Percentiles rank a stretch among this genome's conserved stretches.
These are phyloP conservation scores for Hydrangea macrophylla DNA, from an alignment of 148 eudicot species.

Conservation along the genomic window DNA sequence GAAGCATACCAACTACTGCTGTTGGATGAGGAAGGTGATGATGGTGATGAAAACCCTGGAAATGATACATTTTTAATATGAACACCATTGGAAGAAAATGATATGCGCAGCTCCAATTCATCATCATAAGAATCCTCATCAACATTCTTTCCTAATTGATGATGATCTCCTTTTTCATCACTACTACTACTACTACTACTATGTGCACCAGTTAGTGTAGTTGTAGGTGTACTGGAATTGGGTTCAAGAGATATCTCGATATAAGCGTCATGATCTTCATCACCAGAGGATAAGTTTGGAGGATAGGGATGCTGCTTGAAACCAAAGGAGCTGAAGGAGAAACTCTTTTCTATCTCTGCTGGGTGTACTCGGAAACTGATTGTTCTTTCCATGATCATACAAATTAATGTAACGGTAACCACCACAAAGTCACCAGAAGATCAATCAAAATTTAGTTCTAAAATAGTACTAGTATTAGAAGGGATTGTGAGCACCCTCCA, in stretches of 20 bases:
- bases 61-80: not conserved
- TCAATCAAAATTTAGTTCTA: too few species aligned
- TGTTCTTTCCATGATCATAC: not conserved
- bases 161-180: not conserved
- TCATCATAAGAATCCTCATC: not conserved
- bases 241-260: constrained; percentile 9
- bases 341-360: not conserved
- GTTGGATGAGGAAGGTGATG: not conserved
- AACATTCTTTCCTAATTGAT: too few species aligned
- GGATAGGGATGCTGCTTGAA: not conserved
- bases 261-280: not conserved
- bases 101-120: not conserved
- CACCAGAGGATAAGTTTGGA: not conserved
- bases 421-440: too few species aligned
- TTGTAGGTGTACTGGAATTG: not conserved
- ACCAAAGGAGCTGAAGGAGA: not conserved
- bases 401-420: too few species aligned
- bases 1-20: too few species aligned
- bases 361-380: not conserved
- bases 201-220: not conserved
- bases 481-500: too few species aligned
- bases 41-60: not conserved
- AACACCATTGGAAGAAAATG: too few species aligned
- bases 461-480: too few species aligned
- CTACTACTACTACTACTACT: not conserved